These are phyloP conservation scores for Alisma plantagoaquatica DNA, from an alignment of 106 monocot species.

Conservation along the genomic window DNA sequence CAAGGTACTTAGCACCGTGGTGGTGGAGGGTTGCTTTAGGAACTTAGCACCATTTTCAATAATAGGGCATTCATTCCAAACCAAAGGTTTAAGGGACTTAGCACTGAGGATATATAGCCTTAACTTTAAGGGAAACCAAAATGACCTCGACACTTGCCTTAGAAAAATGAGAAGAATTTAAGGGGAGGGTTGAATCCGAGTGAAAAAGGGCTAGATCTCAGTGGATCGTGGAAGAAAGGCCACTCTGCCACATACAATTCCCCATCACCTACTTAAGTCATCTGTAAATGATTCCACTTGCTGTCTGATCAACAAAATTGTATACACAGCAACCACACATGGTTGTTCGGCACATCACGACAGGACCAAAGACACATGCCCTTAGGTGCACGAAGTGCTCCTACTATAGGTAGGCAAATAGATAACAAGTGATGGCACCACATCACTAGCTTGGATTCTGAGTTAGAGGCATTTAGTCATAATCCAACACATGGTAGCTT, in stretches of 20 bases:
- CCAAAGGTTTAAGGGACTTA: too few species aligned
- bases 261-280: constrained; percentile 21
- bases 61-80: too few species aligned
- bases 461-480: constrained; percentile 4
- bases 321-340: background rate
- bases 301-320: background rate
- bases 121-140: too few species aligned
- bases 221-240: constrained; percentile 25
- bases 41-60: too few species aligned
- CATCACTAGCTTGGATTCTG: constrained; percentile 6
- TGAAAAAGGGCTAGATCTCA: constrained; percentile 15
- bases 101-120: too few species aligned
- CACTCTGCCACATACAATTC: constrained; percentile 25
- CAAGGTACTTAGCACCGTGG: too few species aligned
- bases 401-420: background rate
- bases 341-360: background rate
- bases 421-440: background rate
- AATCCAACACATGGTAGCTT: constrained; percentile 14
- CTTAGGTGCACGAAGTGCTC: background rate
- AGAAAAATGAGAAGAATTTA: too few species aligned
- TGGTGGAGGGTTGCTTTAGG: too few species aligned
- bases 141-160: too few species aligned
- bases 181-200: too few species aligned
- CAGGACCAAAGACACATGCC: background rate
- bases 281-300: constrained; percentile 10